Evolutionary conservation across 306 rosid genomes (phyloP).

Genomic region (Hippophae tibetana): DNA sequence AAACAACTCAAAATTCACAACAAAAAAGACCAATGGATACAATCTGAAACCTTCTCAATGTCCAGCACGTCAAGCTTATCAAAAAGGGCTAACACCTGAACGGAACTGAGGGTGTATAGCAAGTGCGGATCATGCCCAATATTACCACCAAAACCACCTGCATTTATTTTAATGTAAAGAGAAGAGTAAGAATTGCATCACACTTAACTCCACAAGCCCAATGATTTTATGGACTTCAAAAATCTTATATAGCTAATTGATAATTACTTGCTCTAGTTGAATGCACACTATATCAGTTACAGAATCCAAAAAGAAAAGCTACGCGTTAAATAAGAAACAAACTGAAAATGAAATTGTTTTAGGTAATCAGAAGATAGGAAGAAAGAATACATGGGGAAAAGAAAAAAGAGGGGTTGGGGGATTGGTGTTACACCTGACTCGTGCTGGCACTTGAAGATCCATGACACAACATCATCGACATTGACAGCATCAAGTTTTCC

Average conservation of each 20-base stretch:
- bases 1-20: conserved; percentile 8
- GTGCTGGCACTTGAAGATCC: conserved; percentile 70
- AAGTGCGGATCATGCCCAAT: conserved; percentile 78
- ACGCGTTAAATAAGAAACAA: too few relatives aligned
- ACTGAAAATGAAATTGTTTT: too few relatives aligned
- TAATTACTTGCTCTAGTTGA: neutral
- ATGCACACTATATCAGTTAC: too few relatives aligned
- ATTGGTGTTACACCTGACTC: conserved; percentile 47
- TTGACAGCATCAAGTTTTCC: conserved; percentile 62
- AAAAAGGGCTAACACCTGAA: conserved; percentile 58
- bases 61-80: conserved; percentile 55
- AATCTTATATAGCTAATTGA: neutral
- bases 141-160: conserved; percentile 89
- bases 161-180: conserved; percentile 3
- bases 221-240: neutral
- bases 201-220: neutral
- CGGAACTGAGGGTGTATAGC: conserved; percentile 73
- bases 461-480: conserved; percentile 58
- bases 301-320: too few relatives aligned
- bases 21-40: conserved; percentile 53
- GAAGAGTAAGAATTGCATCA: conserved; percentile 4
- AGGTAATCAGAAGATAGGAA: neutral
- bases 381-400: neutral
- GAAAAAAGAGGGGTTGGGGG: neutral
- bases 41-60: conserved; percentile 56